These are phyloP conservation scores for Aurantiochytrium sp. DNA, from an alignment of 108 stramenopile genomes.

Conservation along the genomic window DNA sequence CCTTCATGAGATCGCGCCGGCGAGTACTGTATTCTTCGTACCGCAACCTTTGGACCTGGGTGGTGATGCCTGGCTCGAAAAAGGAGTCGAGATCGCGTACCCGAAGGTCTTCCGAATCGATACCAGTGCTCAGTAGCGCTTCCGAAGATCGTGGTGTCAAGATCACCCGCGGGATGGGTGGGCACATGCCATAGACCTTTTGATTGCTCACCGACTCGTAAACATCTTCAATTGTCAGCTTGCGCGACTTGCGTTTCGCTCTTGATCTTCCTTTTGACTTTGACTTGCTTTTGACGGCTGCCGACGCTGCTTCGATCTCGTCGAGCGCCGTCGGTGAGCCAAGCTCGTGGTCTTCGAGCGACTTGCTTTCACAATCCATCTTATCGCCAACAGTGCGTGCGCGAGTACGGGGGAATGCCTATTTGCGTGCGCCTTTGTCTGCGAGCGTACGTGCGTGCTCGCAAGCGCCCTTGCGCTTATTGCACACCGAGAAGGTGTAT, in stretches of 20 bases:
- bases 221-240: not conserved
- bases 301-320: not conserved
- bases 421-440: too few species aligned
- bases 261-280: not conserved
- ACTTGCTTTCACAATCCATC: too few species aligned
- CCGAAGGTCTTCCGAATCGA: slow-evolving; percentile 40
- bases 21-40: slow-evolving; percentile 59
- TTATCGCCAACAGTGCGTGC: too few species aligned
- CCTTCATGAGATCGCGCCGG: slow-evolving; percentile 56
- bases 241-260: not conserved
- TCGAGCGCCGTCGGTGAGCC: not conserved
- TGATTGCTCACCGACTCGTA: not conserved
- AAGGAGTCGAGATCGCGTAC: slow-evolving; percentile 60
- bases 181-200: not conserved
- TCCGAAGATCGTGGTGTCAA: slow-evolving; percentile 57
- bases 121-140: slow-evolving; percentile 55
- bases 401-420: too few species aligned
- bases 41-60: slow-evolving; percentile 54
- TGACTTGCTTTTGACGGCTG: not conserved
- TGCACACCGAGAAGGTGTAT: too few species aligned
- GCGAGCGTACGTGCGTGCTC: too few species aligned
- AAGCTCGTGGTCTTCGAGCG: too few species aligned
- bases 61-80: slow-evolving; percentile 52
- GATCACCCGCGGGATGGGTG: slow-evolving; percentile 18
- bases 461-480: too few species aligned